phyloP scores from a whole-genome alignment of 2,329 filamentous ascomycete species.

The Cladosporium austrohemisphaericum region DNA sequence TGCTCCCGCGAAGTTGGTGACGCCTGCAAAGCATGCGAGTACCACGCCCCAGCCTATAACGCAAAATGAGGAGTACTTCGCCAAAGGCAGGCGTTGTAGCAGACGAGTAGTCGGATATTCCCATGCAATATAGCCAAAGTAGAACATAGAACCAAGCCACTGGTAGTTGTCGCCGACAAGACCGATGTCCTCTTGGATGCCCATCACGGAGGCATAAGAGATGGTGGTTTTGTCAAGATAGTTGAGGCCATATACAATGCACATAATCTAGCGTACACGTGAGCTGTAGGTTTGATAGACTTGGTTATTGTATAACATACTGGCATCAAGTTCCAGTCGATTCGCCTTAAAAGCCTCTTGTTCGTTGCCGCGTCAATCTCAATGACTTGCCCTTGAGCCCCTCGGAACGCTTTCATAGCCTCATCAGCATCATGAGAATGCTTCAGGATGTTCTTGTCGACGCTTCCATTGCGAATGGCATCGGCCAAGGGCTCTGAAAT shows the following conservation, averaged over 20 bases:
- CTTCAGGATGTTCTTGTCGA: conserved; percentile 41
- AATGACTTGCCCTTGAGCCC: conserved; percentile 48
- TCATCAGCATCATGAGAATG: conserved; percentile 58
- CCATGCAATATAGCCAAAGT: conserved; percentile 55
- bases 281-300: background rate
- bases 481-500: conserved; percentile 24
- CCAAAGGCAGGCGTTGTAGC: conserved; percentile 60
- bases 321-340: conserved; percentile 61
- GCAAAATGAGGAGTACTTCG: conserved; percentile 63
- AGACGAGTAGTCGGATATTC: conserved; percentile 65
- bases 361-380: conserved; percentile 56
- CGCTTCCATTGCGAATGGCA: conserved; percentile 27
- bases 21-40: conserved; percentile 60
- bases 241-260: conserved; percentile 56
- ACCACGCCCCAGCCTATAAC: conserved; percentile 62
- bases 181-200: conserved; percentile 44
- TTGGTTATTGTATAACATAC: conserved; percentile 24
- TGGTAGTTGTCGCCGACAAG: conserved; percentile 51
- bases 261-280: conserved; percentile 49
- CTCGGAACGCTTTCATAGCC: conserved; percentile 55
- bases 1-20: conserved; percentile 57
- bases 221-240: conserved; percentile 59
- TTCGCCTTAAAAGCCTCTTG: conserved; percentile 55
- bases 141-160: conserved; percentile 50
- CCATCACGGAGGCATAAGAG: conserved; percentile 51